phyloP scores from a whole-genome alignment of 225 moss, liverwort and hornwort species.

The Sphagnum contortum region DNA sequence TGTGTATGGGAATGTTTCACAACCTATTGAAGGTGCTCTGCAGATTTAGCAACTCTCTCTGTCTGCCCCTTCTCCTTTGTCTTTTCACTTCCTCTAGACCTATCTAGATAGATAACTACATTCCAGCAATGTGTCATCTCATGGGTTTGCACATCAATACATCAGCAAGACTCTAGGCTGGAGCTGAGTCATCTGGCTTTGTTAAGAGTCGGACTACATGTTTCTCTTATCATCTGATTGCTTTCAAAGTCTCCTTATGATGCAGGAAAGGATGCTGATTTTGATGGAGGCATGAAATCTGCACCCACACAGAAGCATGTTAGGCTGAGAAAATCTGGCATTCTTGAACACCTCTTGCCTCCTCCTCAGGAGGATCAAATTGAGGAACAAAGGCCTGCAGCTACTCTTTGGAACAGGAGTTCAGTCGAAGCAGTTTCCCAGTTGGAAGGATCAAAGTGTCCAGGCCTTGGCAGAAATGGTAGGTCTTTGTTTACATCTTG shows the following conservation, averaged over 20 bases:
- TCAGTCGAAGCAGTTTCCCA: constrained; percentile 43
- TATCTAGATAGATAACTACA: background rate
- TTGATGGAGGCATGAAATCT: constrained; percentile 33
- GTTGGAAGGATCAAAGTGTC: constrained; percentile 32
- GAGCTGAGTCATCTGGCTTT: background rate
- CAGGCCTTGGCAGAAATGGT: constrained; percentile 40
- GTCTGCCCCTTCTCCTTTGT: background rate
- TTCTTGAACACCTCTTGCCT: constrained; percentile 3
- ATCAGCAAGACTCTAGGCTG: background rate
- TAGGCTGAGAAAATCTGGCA: constrained; percentile 35
- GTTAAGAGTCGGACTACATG: background rate
- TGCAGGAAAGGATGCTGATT: constrained; percentile 42
- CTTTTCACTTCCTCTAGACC: background rate
- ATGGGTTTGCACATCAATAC: background rate
- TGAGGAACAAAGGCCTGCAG: constrained; percentile 10
- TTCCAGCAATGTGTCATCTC: background rate
- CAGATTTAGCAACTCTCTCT: background rate
- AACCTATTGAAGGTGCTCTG: constrained; percentile 33
- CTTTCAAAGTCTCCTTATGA: constrained; percentile 2
- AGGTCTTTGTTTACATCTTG: background rate
- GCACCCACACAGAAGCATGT: constrained; percentile 39
- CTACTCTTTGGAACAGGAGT: constrained; percentile 33
- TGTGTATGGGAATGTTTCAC: constrained; percentile 32
- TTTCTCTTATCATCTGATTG: too few species aligned
- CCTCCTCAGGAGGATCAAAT: constrained; percentile 19